These are phyloP conservation scores for Tylopilus vinaceipallidus DNA, from an alignment of 768 basidiomycete species.

Conservation along the genomic window DNA sequence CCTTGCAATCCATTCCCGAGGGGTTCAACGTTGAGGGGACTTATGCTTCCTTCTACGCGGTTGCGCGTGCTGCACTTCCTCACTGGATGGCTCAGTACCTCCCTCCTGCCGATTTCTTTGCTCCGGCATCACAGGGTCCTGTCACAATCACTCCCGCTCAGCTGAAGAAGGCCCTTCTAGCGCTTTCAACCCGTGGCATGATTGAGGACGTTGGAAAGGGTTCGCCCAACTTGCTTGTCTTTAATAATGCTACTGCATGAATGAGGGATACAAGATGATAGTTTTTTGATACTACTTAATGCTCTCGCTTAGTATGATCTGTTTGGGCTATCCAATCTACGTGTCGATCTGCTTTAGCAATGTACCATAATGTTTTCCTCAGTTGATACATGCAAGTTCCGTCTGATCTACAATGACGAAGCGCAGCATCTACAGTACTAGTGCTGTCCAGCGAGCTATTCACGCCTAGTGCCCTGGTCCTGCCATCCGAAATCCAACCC, in stretches of 20 bases:
- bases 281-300: conserved; percentile 1
- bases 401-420: too few relatives aligned
- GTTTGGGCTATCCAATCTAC: background rate
- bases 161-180: conserved; percentile 73
- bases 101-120: conserved; percentile 49
- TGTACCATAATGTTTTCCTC: conserved; percentile 12
- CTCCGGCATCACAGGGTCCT: conserved; percentile 40
- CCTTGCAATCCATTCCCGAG: conserved; percentile 37
- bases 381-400: too few relatives aligned
- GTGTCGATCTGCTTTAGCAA: conserved; percentile 3
- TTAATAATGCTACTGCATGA: conserved; percentile 68
- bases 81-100: conserved; percentile 56
- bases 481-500: conserved; percentile 12
- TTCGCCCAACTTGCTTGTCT: conserved; percentile 73
- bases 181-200: conserved; percentile 51
- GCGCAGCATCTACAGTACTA: too few relatives aligned
- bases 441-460: too few relatives aligned
- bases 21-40: conserved; percentile 33
- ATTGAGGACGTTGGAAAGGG: conserved; percentile 46
- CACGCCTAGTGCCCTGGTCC: too few relatives aligned
- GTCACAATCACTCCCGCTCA: conserved; percentile 58
- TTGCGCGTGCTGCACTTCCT: conserved; percentile 56
- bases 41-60: conserved; percentile 49
- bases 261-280: background rate
- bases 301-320: conserved; percentile 3